A percentile compares a stretch with the other conserved stretches of the same genome.
phyloP scores from a whole-genome alignment of 108 stramenopile genomes.

The Asterionellopsis glacialis region DNA sequence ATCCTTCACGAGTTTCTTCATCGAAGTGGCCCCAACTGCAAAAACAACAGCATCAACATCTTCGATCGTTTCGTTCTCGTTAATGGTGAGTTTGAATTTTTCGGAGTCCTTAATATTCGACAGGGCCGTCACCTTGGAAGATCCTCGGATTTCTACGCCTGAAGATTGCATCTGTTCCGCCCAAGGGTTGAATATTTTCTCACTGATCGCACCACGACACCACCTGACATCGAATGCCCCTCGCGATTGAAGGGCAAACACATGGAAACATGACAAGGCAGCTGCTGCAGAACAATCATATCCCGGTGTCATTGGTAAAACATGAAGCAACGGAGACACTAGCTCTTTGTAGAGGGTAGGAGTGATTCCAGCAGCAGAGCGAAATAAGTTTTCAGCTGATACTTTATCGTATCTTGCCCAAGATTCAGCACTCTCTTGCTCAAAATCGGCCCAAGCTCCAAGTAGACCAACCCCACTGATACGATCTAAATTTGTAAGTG shows the following conservation, averaged over 20 bases:
- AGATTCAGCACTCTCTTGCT: constrained; percentile 59
- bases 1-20: constrained; percentile 31
- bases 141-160: constrained; percentile 52
- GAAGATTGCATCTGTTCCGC: constrained; percentile 29
- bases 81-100: constrained; percentile 14
- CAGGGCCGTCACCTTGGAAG: constrained; percentile 40
- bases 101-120: constrained; percentile 15
- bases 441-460: constrained; percentile 76
- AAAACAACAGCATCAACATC: constrained; percentile 67
- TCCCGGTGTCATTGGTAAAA: constrained; percentile 78
- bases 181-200: constrained; percentile 80
- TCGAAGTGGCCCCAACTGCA: constrained; percentile 67
- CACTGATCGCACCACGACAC: constrained; percentile 67
- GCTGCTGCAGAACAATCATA: constrained; percentile 84
- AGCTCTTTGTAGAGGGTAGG: constrained; percentile 54
- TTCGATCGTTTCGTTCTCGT: constrained; percentile 28
- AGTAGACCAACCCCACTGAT: constrained; percentile 58
- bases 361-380: constrained; percentile 55
- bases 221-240: constrained; percentile 88
- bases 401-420: constrained; percentile 67
- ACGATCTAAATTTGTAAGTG: constrained; percentile 39
- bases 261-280: constrained; percentile 82
- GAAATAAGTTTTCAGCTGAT: constrained; percentile 65
- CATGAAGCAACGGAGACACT: constrained; percentile 74
- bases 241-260: constrained; percentile 76